phyloP scores from a whole-genome alignment of 2,329 filamentous ascomycete genomes.

The Delphinella strobiligena region DNA sequence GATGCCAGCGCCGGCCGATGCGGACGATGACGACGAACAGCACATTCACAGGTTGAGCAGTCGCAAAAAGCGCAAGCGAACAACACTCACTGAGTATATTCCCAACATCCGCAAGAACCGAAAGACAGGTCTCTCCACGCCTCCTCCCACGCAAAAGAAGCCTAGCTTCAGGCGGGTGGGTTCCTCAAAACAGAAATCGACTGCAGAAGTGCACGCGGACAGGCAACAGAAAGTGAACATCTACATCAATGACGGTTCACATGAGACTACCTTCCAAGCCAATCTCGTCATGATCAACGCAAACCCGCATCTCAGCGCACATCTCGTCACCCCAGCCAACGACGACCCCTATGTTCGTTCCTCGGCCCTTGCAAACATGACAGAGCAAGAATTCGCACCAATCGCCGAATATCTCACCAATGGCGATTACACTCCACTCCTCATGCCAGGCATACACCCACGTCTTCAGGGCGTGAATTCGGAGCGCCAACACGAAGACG shows the following conservation, averaged over 20 bases:
- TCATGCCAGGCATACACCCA: neutral
- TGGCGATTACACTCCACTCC: slow-evolving; percentile 2
- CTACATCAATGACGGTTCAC: slow-evolving; percentile 1
- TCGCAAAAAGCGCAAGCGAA: too few species aligned
- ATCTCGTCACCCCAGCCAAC: neutral
- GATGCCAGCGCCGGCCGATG: too few species aligned
- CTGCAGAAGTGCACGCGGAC: too few species aligned
- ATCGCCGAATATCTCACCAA: neutral
- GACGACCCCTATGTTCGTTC: neutral
- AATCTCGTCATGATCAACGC: neutral
- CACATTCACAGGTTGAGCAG: too few species aligned
- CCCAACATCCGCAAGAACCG: too few species aligned
- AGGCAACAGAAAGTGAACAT: slow-evolving; percentile 7
- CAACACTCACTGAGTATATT: too few species aligned
- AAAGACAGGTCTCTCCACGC: too few species aligned
- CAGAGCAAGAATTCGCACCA: neutral
- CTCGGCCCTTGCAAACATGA: neutral
- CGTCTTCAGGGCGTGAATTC: slow-evolving; percentile 2
- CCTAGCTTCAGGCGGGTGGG: too few species aligned
- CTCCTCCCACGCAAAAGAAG: too few species aligned
- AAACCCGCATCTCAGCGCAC: neutral
- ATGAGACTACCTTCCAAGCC: slow-evolving; percentile 1
- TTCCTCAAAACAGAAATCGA: too few species aligned
- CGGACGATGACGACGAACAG: too few species aligned
- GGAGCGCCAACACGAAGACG: slow-evolving; percentile 1